phyloP scores from a whole-genome alignment of 495 filamentous ascomycete genomes.

The Penicilliopsis zonata region DNA sequence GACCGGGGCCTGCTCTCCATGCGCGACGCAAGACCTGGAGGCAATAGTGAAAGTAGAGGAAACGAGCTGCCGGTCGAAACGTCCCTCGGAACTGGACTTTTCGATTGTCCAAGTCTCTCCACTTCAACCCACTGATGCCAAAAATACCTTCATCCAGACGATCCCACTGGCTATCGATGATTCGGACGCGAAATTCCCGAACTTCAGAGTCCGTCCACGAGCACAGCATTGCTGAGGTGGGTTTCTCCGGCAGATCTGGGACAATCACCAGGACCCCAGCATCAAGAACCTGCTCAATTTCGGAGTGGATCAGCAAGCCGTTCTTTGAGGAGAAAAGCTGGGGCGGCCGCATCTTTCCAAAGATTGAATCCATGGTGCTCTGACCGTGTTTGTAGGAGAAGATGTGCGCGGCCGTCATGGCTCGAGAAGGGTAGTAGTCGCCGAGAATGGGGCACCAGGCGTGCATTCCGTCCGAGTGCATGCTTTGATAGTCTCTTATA shows the following conservation, averaged over 20 bases:
- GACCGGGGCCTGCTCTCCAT: slow-evolving; percentile 6
- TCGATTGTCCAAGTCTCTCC: slow-evolving; percentile 8
- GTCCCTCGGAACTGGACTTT: slow-evolving; percentile 6
- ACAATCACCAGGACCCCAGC: slow-evolving; percentile 9
- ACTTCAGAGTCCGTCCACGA: slow-evolving; percentile 3
- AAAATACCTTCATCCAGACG: slow-evolving; percentile 1
- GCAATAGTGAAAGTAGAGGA: slow-evolving; percentile 15
- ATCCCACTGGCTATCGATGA: slow-evolving; percentile 4
- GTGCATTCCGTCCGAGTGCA: not conserved
- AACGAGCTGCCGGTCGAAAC: slow-evolving; percentile 10
- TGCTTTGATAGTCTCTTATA: slow-evolving; percentile 3
- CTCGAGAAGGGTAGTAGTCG: not conserved
- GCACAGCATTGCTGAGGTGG: not conserved
- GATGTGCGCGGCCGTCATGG: slow-evolving; percentile 4
- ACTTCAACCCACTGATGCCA: slow-evolving; percentile 1
- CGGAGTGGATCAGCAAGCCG: slow-evolving; percentile 3
- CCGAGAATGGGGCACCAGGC: slow-evolving; percentile 9
- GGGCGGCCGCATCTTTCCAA: slow-evolving; percentile 3
- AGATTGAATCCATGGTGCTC: slow-evolving; percentile 7
- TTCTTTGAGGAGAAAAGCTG: slow-evolving; percentile 7
- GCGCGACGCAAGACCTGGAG: slow-evolving; percentile 5
- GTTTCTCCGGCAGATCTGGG: slow-evolving; percentile 8
- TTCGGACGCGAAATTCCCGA: slow-evolving; percentile 7
- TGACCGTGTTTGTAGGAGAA: slow-evolving; percentile 5
- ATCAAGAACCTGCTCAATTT: slow-evolving; percentile 6